These are phyloP conservation scores for Melaleuca alternifolia DNA, from an alignment of 345 rosid genomes.

Conservation along the genomic window DNA sequence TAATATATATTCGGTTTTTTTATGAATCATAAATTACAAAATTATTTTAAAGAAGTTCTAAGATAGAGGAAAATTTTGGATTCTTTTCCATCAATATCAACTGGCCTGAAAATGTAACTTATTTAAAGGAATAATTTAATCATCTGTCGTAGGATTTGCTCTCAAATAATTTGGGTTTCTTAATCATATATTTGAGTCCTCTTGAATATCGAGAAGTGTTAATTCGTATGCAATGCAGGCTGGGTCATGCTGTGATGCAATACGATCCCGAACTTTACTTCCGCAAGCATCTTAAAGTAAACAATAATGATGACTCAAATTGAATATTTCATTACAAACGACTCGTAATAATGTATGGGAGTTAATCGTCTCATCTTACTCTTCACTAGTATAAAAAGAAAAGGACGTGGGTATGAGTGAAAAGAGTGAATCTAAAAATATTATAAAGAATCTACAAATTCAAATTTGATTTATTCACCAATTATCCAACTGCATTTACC, in stretches of 20 bases:
- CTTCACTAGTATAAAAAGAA: neutral
- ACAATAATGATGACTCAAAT: neutral
- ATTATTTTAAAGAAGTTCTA: neutral
- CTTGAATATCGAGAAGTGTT: no score
- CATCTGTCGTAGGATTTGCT: accelerated
- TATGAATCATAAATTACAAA: neutral
- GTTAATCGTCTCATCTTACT: neutral
- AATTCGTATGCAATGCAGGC: accelerated
- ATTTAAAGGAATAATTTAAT: neutral
- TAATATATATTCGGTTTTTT: neutral
- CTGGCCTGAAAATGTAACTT: neutral
- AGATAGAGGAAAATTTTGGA: neutral
- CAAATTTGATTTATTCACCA: neutral
- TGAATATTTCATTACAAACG: accelerated
- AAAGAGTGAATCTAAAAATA: no score
- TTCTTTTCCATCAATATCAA: neutral
- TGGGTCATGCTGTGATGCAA: accelerated
- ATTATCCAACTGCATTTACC: neutral
- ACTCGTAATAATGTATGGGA: accelerated
- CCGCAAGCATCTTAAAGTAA: accelerated
- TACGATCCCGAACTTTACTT: neutral
- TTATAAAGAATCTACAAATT: neutral
- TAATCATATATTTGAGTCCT: neutral
- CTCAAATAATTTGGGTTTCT: neutral
- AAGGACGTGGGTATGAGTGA: neutral